phyloP scores from a whole-genome alignment of 2,329 filamentous ascomycete species.

The Diaporthe citrichinensis region DNA sequence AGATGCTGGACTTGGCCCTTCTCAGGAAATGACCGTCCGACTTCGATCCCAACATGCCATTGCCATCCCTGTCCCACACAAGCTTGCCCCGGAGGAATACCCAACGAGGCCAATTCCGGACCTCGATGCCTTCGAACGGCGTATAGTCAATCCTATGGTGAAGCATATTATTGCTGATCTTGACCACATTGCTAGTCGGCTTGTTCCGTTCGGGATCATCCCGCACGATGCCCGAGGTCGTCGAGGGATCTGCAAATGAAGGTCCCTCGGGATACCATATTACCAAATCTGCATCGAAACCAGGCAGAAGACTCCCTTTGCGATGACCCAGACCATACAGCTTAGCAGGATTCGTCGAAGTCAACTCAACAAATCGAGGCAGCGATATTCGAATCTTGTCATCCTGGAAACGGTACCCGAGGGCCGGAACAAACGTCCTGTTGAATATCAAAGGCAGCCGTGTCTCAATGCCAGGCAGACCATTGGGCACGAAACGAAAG shows the following conservation, averaged over 20 bases:
- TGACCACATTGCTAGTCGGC: conserved; percentile 47
- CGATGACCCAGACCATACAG: conserved; percentile 68
- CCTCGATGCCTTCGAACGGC: conserved; percentile 69
- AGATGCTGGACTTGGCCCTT: conserved; percentile 37
- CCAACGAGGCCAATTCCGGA: conserved; percentile 74
- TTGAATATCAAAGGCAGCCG: conserved; percentile 62
- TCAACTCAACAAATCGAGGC: conserved; percentile 68
- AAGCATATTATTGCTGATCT: conserved; percentile 65
- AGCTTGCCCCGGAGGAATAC: conserved; percentile 71
- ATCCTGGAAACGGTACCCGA: conserved; percentile 45
- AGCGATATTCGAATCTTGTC: conserved; percentile 54
- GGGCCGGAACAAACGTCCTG: conserved; percentile 38
- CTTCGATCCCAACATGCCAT: conserved; percentile 62
- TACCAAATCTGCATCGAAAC: conserved; percentile 69
- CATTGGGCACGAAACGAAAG: conserved; percentile 72
- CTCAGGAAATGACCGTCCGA: conserved; percentile 63
- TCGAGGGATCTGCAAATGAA: neutral
- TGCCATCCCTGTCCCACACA: conserved; percentile 69
- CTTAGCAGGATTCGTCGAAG: conserved; percentile 68
- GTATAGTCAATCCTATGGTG: conserved; percentile 76
- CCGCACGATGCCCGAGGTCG: too few relatives aligned
- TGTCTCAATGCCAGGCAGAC: conserved; percentile 71
- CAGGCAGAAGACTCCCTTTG: conserved; percentile 65
- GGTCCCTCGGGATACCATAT: conserved; percentile 67
- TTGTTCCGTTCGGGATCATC: neutral